phyloP scores from a whole-genome alignment of 179 eudicot species.

The Spinacia oleracea region DNA sequence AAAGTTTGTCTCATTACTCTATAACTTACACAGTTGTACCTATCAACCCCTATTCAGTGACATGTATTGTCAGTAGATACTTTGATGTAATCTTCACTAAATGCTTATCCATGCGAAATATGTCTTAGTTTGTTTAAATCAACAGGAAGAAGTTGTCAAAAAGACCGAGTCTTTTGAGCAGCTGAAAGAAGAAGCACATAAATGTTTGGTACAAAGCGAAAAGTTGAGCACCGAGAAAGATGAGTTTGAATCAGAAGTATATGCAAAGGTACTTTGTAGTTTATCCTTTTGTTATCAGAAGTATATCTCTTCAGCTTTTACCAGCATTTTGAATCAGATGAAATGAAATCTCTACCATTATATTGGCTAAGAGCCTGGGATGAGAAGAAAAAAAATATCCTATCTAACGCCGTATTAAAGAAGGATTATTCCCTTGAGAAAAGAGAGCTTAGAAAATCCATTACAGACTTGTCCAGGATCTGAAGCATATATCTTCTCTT shows the following conservation, averaged over 20 bases:
- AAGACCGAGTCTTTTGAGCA: conserved; percentile 59
- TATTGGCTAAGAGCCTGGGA: not conserved
- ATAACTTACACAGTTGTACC: not conserved
- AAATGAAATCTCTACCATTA: not conserved
- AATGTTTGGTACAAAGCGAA: conserved; percentile 78
- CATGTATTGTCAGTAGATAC: not conserved
- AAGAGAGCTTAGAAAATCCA: not conserved
- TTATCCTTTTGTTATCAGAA: not conserved
- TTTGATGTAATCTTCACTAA: not conserved
- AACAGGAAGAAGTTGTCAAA: conserved; percentile 82
- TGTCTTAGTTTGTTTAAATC: conserved; percentile 3
- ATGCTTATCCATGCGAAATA: not conserved
- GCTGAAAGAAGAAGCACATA: conserved; percentile 75
- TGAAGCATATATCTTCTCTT: not conserved
- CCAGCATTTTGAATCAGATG: not conserved
- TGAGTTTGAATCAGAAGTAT: conserved; percentile 73
- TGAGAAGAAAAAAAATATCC: no score
- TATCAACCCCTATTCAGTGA: not conserved
- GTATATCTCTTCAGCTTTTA: not conserved
- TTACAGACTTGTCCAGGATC: not conserved
- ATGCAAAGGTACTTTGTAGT: conserved; percentile 56
- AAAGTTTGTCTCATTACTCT: no score
- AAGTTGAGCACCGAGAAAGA: conserved; percentile 62
- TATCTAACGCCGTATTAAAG: not conserved
- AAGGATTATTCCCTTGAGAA: not conserved